These are phyloP conservation scores for Aspergillus sp. DNA, from an alignment of 2,329 filamentous ascomycete genomes.

Conservation along the genomic window DNA sequence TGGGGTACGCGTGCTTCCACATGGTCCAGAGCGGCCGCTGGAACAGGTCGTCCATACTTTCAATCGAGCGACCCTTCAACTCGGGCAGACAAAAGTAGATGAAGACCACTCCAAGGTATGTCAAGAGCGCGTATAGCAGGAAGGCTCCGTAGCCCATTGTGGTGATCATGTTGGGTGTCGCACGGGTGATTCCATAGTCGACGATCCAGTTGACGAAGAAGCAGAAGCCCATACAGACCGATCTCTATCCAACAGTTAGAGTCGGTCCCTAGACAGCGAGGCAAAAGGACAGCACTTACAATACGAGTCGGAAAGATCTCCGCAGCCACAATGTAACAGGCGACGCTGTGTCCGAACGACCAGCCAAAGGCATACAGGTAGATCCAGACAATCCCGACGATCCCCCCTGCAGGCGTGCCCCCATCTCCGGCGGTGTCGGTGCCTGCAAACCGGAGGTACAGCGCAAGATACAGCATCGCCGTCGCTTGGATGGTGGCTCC, in stretches of 20 bases:
- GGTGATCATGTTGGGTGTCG: slow-evolving; percentile 7
- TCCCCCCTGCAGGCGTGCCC: slow-evolving; percentile 3
- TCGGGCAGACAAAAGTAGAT: slow-evolving; percentile 15
- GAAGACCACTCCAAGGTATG: slow-evolving; percentile 3
- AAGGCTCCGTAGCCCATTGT: slow-evolving; percentile 10
- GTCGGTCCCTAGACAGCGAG: no score
- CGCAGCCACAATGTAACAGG: slow-evolving; percentile 13
- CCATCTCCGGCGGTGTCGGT: background rate
- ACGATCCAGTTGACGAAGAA: slow-evolving; percentile 16
- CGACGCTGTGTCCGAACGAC: slow-evolving; percentile 11
- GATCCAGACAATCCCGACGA: slow-evolving; percentile 13
- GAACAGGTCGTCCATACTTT: slow-evolving; percentile 42
- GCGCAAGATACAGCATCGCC: slow-evolving; percentile 10
- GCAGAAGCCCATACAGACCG: slow-evolving; percentile 10
- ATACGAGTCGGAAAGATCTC: slow-evolving; percentile 12
- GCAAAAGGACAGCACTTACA: background rate
- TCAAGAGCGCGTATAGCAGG: background rate
- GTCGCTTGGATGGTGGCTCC: slow-evolving; percentile 8
- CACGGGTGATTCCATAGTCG: slow-evolving; percentile 12
- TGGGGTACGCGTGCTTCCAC: slow-evolving; percentile 34
- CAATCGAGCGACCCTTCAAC: slow-evolving; percentile 23
- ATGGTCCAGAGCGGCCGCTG: slow-evolving; percentile 45
- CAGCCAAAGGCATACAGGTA: slow-evolving; percentile 11
- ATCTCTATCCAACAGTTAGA: background rate
- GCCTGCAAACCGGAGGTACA: slow-evolving; percentile 9